Evolutionary conservation across 768 basidiomycete genomes (phyloP).

Genomic region (Amanita muscaria): DNA sequence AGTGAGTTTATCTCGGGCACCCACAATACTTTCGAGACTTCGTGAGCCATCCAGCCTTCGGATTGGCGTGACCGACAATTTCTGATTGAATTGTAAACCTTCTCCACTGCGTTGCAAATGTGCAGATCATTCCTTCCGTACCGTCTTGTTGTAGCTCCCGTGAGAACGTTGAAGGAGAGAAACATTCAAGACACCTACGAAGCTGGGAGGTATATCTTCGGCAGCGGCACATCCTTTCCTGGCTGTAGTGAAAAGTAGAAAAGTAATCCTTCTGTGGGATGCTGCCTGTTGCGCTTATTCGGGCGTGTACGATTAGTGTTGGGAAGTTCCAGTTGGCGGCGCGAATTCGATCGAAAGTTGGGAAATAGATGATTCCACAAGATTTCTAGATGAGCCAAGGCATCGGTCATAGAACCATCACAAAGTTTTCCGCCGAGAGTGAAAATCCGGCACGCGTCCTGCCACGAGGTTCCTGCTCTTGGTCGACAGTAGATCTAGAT

Average conservation of each 20-base stretch:
- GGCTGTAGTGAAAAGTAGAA: conserved; percentile 25
- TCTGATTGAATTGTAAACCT: conserved; percentile 17
- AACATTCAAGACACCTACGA: conserved; percentile 16
- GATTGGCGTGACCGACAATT: conserved; percentile 13
- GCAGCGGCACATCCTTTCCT: conserved; percentile 19
- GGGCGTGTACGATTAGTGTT: conserved; percentile 2
- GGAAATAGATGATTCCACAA: conserved; percentile 25
- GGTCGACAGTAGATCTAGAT: conserved; percentile 24
- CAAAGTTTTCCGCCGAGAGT: conserved; percentile 21
- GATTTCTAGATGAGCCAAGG: conserved; percentile 16
- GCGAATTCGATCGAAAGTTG: conserved; percentile 15
- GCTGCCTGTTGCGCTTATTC: conserved; percentile 12
- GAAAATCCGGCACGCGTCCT: conserved; percentile 18
- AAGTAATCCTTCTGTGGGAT: conserved; percentile 20
- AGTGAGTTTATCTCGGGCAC: conserved; percentile 9
- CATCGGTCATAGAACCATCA: conserved; percentile 14
- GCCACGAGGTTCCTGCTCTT: conserved; percentile 20
- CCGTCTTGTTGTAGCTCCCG: conserved; percentile 11
- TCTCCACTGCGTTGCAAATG: conserved; percentile 21
- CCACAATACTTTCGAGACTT: conserved; percentile 20
- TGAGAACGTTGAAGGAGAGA: background rate
- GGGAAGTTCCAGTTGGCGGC: conserved; percentile 16
- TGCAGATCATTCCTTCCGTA: conserved; percentile 21
- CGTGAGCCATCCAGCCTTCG: conserved; percentile 22
- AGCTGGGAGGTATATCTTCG: conserved; percentile 25